These are phyloP conservation scores for Chaetomium strumarium DNA, from an alignment of 2,329 filamentous ascomycete species.

Conservation along the genomic window DNA sequence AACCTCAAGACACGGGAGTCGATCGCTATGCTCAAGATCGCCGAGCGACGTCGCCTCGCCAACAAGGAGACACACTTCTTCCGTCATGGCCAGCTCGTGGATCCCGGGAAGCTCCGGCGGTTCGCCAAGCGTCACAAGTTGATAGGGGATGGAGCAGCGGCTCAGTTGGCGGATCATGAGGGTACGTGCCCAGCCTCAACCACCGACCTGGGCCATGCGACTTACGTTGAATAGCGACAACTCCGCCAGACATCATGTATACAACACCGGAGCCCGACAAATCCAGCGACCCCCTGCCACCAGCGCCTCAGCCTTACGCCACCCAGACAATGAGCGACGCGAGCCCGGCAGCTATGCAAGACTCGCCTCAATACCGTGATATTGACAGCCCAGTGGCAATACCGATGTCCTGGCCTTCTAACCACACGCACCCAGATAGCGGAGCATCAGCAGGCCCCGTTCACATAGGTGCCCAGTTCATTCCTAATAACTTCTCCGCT, in stretches of 20 bases:
- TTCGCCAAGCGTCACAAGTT: slow-evolving; percentile 16
- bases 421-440: background rate
- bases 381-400: background rate
- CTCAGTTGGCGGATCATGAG: background rate
- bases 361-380: background rate
- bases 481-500: background rate
- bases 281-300: background rate
- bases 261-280: slow-evolving; percentile 11
- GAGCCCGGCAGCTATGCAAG: background rate
- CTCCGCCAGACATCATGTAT: slow-evolving; percentile 12
- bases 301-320: background rate
- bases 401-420: background rate
- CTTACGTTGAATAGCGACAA: background rate
- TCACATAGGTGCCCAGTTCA: background rate
- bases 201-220: no score
- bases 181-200: background rate
- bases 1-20: slow-evolving; percentile 19
- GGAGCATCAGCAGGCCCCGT: background rate
- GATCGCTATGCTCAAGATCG: slow-evolving; percentile 19
- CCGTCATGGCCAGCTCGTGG: slow-evolving; percentile 10
- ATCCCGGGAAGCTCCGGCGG: slow-evolving; percentile 13
- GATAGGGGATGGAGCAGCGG: background rate
- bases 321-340: background rate
- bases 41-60: slow-evolving; percentile 8
- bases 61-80: slow-evolving; percentile 20